Evolutionary conservation across 228 moss, liverwort and hornwort species (phyloP), one percentile per base, ranked within the genome.

Genomic region (Sphagnum fallax): DNA sequence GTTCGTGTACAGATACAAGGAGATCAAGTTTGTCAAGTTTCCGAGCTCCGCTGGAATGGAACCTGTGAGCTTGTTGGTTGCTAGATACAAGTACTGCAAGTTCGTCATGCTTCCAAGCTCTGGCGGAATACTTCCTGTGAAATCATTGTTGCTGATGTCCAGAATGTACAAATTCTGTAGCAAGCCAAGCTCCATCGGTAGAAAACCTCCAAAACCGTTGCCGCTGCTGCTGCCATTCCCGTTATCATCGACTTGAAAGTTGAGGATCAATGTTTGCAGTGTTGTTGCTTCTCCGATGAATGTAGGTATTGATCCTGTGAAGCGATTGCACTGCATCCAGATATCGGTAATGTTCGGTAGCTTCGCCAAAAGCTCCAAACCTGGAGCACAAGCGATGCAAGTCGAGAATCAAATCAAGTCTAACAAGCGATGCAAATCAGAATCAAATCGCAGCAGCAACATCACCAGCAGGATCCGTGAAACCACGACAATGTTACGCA

Each of bases 271-370:
- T 10, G 6, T 58, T 48, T 47, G 16, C 12, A 80, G 62, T 48
- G 48, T 51, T 51, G 67, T 13, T 10, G 18, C 67, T 0, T 52
- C 75, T 47, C 50, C 48, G 5, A 80, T 50, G 5, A 8, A 32
- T 5, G 69, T 9, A 5, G 77, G 84, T 47, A 77, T 64, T 16
- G 65, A 16, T 6, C 84, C 80, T 13, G 53, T n/a, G 18, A 80
- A 63, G n/a, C 5, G 8, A 67, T 84, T 78, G 51, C 60, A 9
- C 4, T 60, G 66, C n/a, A 77, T 65, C 32, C 51, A 5, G 48
- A 84, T 14, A 48, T 49, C 5, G 16, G 52, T 49, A n/a, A 72
- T 53, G 49, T 18, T 16, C n/a, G 51, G 53, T 2, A 80, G 60
- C 6, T 55, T 70, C 9, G 63, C 47, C 53, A 75, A 53, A 14